Conservation (phyloP, 2,329 filamentous ascomycete species). For the Chrysosporium keratinophilum region DNA sequence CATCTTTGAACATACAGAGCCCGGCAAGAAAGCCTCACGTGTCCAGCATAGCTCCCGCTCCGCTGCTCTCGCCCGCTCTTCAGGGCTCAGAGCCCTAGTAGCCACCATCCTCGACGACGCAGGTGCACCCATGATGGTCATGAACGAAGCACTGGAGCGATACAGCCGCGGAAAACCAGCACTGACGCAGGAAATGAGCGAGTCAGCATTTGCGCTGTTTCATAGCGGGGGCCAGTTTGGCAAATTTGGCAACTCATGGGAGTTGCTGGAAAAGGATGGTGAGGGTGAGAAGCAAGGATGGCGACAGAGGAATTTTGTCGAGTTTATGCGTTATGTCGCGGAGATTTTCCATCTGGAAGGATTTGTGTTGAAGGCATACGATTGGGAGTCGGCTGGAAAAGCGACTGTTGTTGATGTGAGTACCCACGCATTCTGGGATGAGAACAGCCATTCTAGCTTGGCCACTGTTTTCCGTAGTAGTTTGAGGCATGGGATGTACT, state of each 20-base stretch:
- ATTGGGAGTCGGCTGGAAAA: slow-evolving; percentile 14
- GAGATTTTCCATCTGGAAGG: slow-evolving; percentile 12
- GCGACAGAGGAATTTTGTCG: slow-evolving; percentile 10
- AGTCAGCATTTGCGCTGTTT: slow-evolving; percentile 6
- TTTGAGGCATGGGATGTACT: too few relatives aligned
- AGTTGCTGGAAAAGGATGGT: slow-evolving; percentile 26
- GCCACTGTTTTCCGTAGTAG: neutral
- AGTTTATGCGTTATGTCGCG: slow-evolving; percentile 13
- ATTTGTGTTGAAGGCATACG: slow-evolving; percentile 10
- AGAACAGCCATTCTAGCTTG: neutral
- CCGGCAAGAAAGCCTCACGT: slow-evolving; percentile 7
- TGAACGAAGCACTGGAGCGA: slow-evolving; percentile 11
- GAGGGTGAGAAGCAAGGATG: slow-evolving; percentile 16
- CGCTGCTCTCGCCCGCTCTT: slow-evolving; percentile 9
- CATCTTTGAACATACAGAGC: slow-evolving; percentile 22
- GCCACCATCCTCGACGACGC: slow-evolving; percentile 12
- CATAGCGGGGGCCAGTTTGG: slow-evolving; percentile 8
- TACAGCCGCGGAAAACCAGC: slow-evolving; percentile 8
- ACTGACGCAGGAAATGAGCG: slow-evolving; percentile 10
- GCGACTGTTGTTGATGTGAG: slow-evolving; percentile 14
- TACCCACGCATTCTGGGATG: too few relatives aligned
- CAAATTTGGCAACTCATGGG: slow-evolving; percentile 15
- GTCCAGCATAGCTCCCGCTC: slow-evolving; percentile 13
- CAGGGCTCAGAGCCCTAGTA: slow-evolving; percentile 10
- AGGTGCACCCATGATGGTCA: slow-evolving; percentile 9